phyloP scores from a whole-genome alignment of 148 eudicot species.

The Limonium bicolor region DNA sequence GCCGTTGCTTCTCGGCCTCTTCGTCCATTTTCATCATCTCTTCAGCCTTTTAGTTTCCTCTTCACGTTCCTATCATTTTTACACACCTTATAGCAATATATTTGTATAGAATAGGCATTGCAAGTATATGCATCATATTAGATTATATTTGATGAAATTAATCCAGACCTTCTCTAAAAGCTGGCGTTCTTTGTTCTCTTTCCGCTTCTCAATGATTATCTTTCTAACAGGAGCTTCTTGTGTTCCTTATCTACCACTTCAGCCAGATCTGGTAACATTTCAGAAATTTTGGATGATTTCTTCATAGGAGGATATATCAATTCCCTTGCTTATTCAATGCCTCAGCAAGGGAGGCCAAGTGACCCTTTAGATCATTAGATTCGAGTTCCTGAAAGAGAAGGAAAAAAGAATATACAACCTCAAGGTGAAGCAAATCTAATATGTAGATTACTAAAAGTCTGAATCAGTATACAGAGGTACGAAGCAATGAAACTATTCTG shows the following conservation, averaged over 20 bases:
- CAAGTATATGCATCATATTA: no score
- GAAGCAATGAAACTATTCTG: no score
- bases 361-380: slow-evolving; percentile 54
- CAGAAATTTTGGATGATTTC: slow-evolving; percentile 42
- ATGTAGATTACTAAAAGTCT: no score
- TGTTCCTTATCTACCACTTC: slow-evolving; percentile 90
- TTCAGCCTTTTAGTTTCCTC: slow-evolving; percentile 68
- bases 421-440: no score
- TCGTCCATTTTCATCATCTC: slow-evolving; percentile 53
- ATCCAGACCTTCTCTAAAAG: slow-evolving; percentile 73
- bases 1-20: slow-evolving; percentile 79
- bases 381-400: slow-evolving; percentile 43
- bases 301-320: slow-evolving; percentile 51
- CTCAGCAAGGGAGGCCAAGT: slow-evolving; percentile 64
- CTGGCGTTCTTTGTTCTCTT: slow-evolving; percentile 88
- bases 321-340: slow-evolving; percentile 50
- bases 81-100: no score
- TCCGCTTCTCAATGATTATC: slow-evolving; percentile 78
- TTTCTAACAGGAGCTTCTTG: slow-evolving; percentile 79
- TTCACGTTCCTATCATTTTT: slow-evolving; percentile 81
- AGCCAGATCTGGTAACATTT: slow-evolving; percentile 49
- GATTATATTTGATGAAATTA: no score
- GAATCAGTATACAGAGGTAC: no score
- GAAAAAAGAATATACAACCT: no score
- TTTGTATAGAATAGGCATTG: no score